A percentile compares a stretch with the other conserved stretches of the same genome.
Conservation (phyloP, 106 monocot species). For the Allium fistulosum region DNA sequence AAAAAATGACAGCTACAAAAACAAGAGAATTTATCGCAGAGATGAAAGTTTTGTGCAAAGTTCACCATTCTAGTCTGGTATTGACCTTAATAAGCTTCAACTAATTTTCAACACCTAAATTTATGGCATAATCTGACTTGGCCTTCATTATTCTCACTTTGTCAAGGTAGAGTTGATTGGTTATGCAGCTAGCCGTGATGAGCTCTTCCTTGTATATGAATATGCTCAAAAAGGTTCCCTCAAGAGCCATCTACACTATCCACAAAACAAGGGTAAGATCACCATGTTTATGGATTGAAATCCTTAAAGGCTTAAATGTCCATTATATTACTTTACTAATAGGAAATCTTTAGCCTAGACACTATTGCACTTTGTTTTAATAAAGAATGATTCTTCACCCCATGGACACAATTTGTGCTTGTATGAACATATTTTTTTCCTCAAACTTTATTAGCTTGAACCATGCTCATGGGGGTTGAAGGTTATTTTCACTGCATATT, state of each 20-base stretch:
- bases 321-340: no score
- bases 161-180: conserved; percentile 99
- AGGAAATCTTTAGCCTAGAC: no score
- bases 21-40: conserved; percentile 89
- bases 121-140: background rate
- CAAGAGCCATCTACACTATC: conserved; percentile 91
- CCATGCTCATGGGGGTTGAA: no score
- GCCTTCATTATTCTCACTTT: conserved; percentile 32
- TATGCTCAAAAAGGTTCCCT: conserved; percentile 97
- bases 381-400: no score
- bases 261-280: conserved; percentile 74
- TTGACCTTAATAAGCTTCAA: background rate
- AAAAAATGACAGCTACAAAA: conserved; percentile 97
- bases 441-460: no score
- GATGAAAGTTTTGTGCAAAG: conserved; percentile 94
- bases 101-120: background rate
- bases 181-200: conserved; percentile 77
- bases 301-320: no score
- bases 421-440: no score
- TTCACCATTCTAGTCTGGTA: conserved; percentile 99
- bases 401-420: no score
- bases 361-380: no score
- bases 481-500: no score
- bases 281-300: no score
- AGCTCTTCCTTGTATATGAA: conserved; percentile 90